Conservation (phyloP, 1,284 basidiomycete species). For the Boletus mariae region DNA sequence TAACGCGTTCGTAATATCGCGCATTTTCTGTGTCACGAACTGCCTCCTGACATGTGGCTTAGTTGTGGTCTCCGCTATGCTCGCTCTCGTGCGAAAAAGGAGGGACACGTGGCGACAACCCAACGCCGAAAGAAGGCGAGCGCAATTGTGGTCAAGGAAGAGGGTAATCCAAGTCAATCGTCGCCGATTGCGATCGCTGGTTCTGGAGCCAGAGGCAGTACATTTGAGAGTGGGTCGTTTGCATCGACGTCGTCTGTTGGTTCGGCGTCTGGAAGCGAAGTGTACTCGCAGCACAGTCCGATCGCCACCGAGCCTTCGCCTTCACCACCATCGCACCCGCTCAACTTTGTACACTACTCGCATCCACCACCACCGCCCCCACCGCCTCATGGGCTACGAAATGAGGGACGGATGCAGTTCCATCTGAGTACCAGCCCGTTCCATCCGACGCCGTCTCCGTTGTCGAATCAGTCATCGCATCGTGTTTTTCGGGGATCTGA, state of each 20-base stretch:
- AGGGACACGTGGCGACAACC: slow-evolving; percentile 46
- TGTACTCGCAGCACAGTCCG: slow-evolving; percentile 46
- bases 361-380: slow-evolving; percentile 26
- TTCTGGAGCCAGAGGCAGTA: slow-evolving; percentile 33
- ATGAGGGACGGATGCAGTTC: slow-evolving; percentile 27
- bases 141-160: slow-evolving; percentile 32
- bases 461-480: slow-evolving; percentile 40
- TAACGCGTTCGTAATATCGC: slow-evolving; percentile 71
- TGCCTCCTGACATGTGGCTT: slow-evolving; percentile 26
- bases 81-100: slow-evolving; percentile 79
- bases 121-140: slow-evolving; percentile 44
- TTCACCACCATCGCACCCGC: slow-evolving; percentile 49
- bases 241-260: slow-evolving; percentile 46
- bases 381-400: slow-evolving; percentile 23
- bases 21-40: slow-evolving; percentile 9
- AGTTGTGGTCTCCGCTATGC: slow-evolving; percentile 81
- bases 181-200: slow-evolving; percentile 38
- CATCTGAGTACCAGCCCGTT: slow-evolving; percentile 21
- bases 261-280: slow-evolving; percentile 53
- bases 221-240: slow-evolving; percentile 49
- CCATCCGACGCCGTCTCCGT: slow-evolving; percentile 41
- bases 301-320: slow-evolving; percentile 49
- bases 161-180: slow-evolving; percentile 33
- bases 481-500: slow-evolving; percentile 29
- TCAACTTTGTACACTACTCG: slow-evolving; percentile 54